Base-by-base conservation (phyloP, 1,284 basidiomycete species). In the Volvariella surrecta region DNA sequence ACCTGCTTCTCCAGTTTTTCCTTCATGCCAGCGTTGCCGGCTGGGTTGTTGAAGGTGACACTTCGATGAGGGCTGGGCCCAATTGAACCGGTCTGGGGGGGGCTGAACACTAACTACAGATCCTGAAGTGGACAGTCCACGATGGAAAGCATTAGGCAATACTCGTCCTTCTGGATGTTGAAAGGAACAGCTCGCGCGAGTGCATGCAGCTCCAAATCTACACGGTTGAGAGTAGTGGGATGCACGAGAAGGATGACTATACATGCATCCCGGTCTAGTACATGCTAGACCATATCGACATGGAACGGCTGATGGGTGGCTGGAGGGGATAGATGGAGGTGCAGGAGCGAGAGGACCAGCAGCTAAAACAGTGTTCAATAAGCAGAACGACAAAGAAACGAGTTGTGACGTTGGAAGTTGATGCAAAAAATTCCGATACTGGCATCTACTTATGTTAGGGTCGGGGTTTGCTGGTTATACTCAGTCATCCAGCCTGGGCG, bases 91-190 rank as follows among this genome's bases (percentile, higher is more conserved):
- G 80, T 65, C 57, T 79, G 79, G 2, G 83, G n/a, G 81, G 1
- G 68, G 70, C 8, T 66, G 57, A 1, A 85, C 74, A 40, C 56
- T 80, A 32, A 82, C 74, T 47, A 82, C 51, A 2, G 81, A 77
- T 0, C 73, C 70, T 17, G 61, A 68, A 3, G 73, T 66, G 8
- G 75, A 69, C n/a, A 88, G 60, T 0, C 85, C 85, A 22, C 82
- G 79, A 54, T 89, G 83, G 71, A 89, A 89, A 3, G 77, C 67
- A 1, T 75, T 71, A 1, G 87, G 86, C 2, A 88, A 66, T 4
- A 85, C 82, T 9, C 87, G 80, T 6, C 82, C 82, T 41, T 84
- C 79, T 0, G 88, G 88, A 54, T 91, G 88, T 52, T 84, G 77
- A 68, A 79, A 91, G 3, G 75, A 62, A 57, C 88, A 91, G 39